Percentiles rank a stretch among this genome's conserved stretches.
Conservation (phyloP, 1,284 basidiomycete species). For the Boletellus deceptivus region DNA sequence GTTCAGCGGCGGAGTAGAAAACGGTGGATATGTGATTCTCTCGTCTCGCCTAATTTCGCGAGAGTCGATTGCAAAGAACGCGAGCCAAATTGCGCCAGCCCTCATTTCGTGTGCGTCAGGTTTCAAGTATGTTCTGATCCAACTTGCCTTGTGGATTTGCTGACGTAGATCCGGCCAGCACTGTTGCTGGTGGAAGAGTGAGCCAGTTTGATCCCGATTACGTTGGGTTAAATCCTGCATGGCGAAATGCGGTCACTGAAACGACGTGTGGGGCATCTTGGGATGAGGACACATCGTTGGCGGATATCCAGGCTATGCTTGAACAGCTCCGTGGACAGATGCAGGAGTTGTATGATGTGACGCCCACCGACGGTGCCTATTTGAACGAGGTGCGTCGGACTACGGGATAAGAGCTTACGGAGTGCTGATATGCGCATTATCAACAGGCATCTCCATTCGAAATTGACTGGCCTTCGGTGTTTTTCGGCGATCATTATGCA, state of each 20-base stretch:
- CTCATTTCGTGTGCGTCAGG: background rate
- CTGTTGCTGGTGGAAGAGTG: conserved; percentile 41
- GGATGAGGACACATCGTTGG: conserved; percentile 30
- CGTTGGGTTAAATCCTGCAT: conserved; percentile 43
- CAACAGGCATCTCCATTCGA: conserved; percentile 39
- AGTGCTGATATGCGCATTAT: background rate
- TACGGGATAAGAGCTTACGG: background rate
- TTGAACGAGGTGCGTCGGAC: conserved; percentile 40
- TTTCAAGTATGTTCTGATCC: conserved; percentile 5
- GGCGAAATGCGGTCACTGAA: conserved; percentile 39
- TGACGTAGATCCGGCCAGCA: conserved; percentile 21
- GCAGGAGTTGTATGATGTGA: conserved; percentile 17
- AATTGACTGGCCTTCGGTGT: conserved; percentile 37
- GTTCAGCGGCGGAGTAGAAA: conserved; percentile 4
- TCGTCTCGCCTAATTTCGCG: conserved; percentile 40
- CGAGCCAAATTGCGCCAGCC: background rate
- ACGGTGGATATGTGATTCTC: conserved; percentile 26
- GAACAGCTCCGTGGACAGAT: conserved; percentile 29
- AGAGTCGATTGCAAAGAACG: conserved; percentile 26
- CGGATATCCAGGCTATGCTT: conserved; percentile 28
- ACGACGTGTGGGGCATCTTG: conserved; percentile 27
- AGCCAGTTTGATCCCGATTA: conserved; percentile 35
- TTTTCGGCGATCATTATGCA: conserved; percentile 45
- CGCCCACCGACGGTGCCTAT: conserved; percentile 37
- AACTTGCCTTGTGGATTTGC: background rate